Percentiles rank a stretch among this genome's conserved stretches.
Conservation (phyloP, 257 asterid genomes). For the Euphrasia confusa region DNA sequence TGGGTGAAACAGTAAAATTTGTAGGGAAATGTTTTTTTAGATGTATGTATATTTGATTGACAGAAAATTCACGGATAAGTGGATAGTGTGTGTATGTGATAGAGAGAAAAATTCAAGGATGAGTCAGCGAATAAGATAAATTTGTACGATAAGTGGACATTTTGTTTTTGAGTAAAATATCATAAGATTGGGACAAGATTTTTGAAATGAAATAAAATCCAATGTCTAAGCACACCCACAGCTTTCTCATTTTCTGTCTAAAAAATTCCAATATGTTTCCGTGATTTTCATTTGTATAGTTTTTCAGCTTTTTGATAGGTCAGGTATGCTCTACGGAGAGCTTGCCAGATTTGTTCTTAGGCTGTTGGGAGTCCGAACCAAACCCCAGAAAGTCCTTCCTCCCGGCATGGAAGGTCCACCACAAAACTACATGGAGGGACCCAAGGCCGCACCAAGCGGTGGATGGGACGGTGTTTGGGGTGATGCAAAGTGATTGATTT, state of each 20-base stretch:
- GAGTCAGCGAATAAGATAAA: too few species aligned
- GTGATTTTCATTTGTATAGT: neutral
- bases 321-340: conserved; percentile 90
- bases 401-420: conserved; percentile 49
- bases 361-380: conserved; percentile 67
- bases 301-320: conserved; percentile 83
- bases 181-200: too few species aligned
- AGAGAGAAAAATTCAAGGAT: too few species aligned
- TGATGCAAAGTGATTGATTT: conserved; percentile 24
- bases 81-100: neutral
- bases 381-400: conserved; percentile 49
- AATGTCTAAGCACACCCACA: neutral
- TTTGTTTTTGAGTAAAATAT: too few species aligned
- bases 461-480: conserved; percentile 88
- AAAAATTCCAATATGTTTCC: neutral
- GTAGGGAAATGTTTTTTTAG: neutral
- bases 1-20: neutral
- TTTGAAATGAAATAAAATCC: too few species aligned
- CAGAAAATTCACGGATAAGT: neutral
- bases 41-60: neutral
- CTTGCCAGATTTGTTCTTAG: conserved; percentile 93
- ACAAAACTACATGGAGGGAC: conserved; percentile 60
- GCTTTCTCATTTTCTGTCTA: neutral
- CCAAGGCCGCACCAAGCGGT: conserved; percentile 66
- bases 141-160: too few species aligned